These are phyloP conservation scores for Naganishia vaughanmartiniae DNA, from an alignment of 768 basidiomycete genomes.

Conservation along the genomic window DNA sequence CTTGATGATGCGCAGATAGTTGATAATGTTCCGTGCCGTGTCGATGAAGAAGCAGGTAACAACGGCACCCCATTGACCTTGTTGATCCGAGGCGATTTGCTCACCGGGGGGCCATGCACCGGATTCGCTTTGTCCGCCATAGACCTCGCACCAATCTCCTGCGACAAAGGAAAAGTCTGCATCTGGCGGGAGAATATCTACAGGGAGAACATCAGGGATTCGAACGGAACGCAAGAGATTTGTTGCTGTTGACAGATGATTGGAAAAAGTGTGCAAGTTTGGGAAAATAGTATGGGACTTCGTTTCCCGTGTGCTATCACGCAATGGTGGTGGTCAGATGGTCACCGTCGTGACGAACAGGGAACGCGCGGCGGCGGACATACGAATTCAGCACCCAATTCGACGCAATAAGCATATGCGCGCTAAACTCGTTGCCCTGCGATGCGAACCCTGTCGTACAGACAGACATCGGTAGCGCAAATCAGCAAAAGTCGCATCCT, in stretches of 20 bases:
- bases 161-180: slow-evolving; percentile 68
- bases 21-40: slow-evolving; percentile 87
- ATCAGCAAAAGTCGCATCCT: neutral
- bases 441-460: slow-evolving; percentile 69
- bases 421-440: slow-evolving; percentile 93
- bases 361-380: slow-evolving; percentile 30
- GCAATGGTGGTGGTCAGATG: neutral
- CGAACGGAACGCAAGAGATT: slow-evolving; percentile 64
- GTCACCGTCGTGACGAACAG: neutral
- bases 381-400: slow-evolving; percentile 84
- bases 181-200: slow-evolving; percentile 58
- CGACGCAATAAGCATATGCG: slow-evolving; percentile 89
- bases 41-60: slow-evolving; percentile 97
- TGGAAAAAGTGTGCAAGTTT: slow-evolving; percentile 89
- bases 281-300: slow-evolving; percentile 79
- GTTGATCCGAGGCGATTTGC: slow-evolving; percentile 56
- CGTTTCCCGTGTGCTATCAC: slow-evolving; percentile 28
- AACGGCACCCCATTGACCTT: slow-evolving; percentile 80
- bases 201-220: slow-evolving; percentile 81
- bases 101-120: neutral
- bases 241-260: slow-evolving; percentile 61
- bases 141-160: slow-evolving; percentile 93
- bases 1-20: slow-evolving; percentile 84
- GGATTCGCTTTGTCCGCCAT: slow-evolving; percentile 56
- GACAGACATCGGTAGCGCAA: neutral